Percentiles rank a stretch among this genome's conserved stretches.
phyloP scores from a whole-genome alignment of 768 basidiomycete species.

The Hortiboletus campestris region DNA sequence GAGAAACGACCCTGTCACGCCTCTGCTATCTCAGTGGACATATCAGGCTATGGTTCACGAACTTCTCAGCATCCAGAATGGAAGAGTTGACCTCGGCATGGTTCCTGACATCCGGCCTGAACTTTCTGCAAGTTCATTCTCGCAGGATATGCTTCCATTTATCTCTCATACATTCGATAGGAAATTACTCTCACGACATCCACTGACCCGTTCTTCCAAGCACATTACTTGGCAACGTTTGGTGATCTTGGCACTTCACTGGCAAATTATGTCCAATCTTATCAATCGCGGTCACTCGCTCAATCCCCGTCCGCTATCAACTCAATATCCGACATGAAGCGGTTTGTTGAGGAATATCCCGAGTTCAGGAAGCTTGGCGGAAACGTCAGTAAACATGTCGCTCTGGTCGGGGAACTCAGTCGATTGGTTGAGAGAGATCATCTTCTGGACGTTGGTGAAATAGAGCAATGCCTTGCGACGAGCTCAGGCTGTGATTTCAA shows the following conservation, averaged over 20 bases:
- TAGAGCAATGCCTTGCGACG: conserved; percentile 94
- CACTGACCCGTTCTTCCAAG: conserved; percentile 92
- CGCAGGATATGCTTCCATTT: conserved; percentile 1
- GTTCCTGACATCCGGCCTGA: conserved; percentile 88
- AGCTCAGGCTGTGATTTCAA: conserved; percentile 87
- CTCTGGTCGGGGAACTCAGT: conserved; percentile 93
- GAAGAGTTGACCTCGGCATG: conserved; percentile 78
- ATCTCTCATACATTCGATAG: conserved; percentile 39
- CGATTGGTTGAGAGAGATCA: conserved; percentile 84
- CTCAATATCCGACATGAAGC: conserved; percentile 95
- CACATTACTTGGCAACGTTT: conserved; percentile 88
- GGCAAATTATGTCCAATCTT: conserved; percentile 91
- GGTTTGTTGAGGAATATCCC: conserved; percentile 96
- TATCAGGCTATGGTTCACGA: conserved; percentile 99
- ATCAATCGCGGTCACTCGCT: conserved; percentile 79
- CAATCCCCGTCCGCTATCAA: conserved; percentile 81
- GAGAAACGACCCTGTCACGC: conserved; percentile 96
- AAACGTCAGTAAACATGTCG: conserved; percentile 98
- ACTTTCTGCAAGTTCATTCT: conserved; percentile 57
- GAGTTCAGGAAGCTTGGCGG: conserved; percentile 96
- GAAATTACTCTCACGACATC: conserved; percentile 91
- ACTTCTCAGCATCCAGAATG: conserved; percentile 88
- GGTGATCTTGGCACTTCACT: conserved; percentile 93
- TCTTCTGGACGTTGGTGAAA: conserved; percentile 86
- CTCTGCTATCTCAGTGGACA: conserved; percentile 96